Percentiles rank a stretch among this genome's conserved stretches.
These are phyloP conservation scores for Pichia nakasei DNA, from an alignment of 805 yeast species.

Conservation along the genomic window DNA sequence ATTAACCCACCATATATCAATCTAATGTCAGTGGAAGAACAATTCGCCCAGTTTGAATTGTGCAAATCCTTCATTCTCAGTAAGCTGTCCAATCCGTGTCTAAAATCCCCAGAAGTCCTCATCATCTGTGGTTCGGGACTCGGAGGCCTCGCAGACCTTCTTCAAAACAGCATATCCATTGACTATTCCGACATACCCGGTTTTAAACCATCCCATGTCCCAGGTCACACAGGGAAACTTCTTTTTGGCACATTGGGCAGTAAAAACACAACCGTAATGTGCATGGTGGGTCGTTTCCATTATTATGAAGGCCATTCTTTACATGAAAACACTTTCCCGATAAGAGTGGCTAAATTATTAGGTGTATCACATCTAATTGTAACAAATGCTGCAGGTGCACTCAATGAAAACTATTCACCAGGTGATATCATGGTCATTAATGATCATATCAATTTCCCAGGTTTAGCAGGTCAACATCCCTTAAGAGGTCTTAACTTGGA, in stretches of 20 bases:
- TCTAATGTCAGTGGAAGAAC: too few relatives aligned
- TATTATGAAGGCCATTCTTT: slow-evolving; percentile 88
- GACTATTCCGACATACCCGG: slow-evolving; percentile 70
- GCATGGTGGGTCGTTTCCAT: slow-evolving; percentile 92
- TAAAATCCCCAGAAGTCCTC: slow-evolving; percentile 47
- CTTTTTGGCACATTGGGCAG: slow-evolving; percentile 68
- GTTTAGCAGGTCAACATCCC: slow-evolving; percentile 82
- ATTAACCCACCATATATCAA: too few relatives aligned
- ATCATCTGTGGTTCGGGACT: slow-evolving; percentile 94
- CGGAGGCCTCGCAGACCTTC: slow-evolving; percentile 66
- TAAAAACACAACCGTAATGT: slow-evolving; percentile 67
- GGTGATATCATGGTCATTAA: slow-evolving; percentile 88
- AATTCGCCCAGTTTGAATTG: slow-evolving; percentile 6
- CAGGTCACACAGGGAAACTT: slow-evolving; percentile 82
- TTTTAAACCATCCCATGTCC: slow-evolving; percentile 72
- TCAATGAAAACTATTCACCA: slow-evolving; percentile 54
- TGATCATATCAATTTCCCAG: slow-evolving; percentile 89
- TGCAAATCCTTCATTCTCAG: slow-evolving; percentile 1
- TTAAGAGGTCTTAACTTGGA: slow-evolving; percentile 80
- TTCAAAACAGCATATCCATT: slow-evolving; percentile 38
- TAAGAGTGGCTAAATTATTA: slow-evolving; percentile 61
- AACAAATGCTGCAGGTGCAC: slow-evolving; percentile 97
- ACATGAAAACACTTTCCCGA: slow-evolving; percentile 74
- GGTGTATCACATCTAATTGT: slow-evolving; percentile 59
- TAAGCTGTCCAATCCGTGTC: background rate